Evolutionary conservation across 345 rosid species (phyloP), one percentile per base, ranked within the genome.

Genomic region (Brassica incana): DNA sequence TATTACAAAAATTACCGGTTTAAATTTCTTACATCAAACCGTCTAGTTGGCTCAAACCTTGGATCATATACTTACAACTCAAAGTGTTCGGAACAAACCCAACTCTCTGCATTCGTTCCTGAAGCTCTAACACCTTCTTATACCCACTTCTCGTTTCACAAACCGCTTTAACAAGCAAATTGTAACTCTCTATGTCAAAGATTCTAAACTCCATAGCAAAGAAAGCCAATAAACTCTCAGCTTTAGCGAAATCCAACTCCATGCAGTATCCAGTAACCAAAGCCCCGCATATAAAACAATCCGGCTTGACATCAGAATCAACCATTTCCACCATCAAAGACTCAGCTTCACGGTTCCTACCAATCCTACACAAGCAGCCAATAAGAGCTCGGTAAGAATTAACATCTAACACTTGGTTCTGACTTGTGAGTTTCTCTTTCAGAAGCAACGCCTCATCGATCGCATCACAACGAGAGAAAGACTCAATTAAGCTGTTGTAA

Each of bases 251-350:
- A 78, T 90, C 79, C 72, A 69, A 70, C 58, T 80, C 88, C 74
- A 81, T 79, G 78, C 97, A 90, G 83, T 82, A 87, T 14, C 94
- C 88, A 50, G 73, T 59, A 43, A 92, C 79, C 74, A 95, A 60
- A 58, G 71, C 90, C 82, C 78, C 59, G 74, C 94, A 90, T 66
- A 90, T 87, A 72, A 73, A 84, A 5, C 18, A 62, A 83, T 90
- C 96, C 35, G 92, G 92, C 18, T 27, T 83, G 74, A 86, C 15
- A 27, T 81, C 87, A n/a, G 27, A 82, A 79, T 76, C 83, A 66
- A 86, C 25, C 97, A 94, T 87, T 87, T 92, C 94, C 64, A 32
- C 77, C 84, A 88, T 75, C 79, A 95, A 79, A n/a, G 80, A 73
- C 79, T 84, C 87, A 2, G 92, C 97, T 80, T 88, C 91, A 6